Base-by-base conservation (phyloP, 371 early-diverging fungal genomes). In the Lichtheimia hyalospora region DNA sequence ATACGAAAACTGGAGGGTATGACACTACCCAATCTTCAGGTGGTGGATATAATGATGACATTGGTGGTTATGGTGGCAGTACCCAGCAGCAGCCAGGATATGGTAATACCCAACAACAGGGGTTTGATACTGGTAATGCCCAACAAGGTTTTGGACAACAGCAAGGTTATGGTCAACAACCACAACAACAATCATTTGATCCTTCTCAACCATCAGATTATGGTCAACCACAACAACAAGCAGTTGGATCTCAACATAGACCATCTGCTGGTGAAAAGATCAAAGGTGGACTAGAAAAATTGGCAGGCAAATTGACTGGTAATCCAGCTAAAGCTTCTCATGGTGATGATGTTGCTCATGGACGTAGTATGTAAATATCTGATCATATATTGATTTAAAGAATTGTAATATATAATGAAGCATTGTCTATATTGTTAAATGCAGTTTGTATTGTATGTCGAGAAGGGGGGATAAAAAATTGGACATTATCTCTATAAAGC, bases 231-330 rank as follows among this genome's bases (percentile, higher is more conserved):
- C 48, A 8, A 21, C 48, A 46, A 21, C 50, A 50, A n/a, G 14
- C 21, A n/a, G 13, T 34, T 34, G 34, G 34, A 34, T 34, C 53
- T 53, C n/a, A 16, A 18, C 15, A 40, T 51, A 81, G 80, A 40
- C 79, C 84, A 21, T 64, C 62, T 13, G 44, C 58, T 18, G 55
- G 54, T 12, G 68, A 68, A 12, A 64, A 64, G 57, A 53, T 68
- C 50, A 68, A 64, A 44, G 68, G 68, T 14, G 57, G 27, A 5
- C 18, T 64, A 14, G 64, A 64, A 54, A 68, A 61, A 55, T 25
- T 68, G 16, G 46, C 61, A 44, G 68, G 68, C 18, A 63, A 68
- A 44, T 14, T 68, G 1, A 52, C 53, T 5, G 52, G 64, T n/a
- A 57, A 68, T 42, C 51, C 48, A 2, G 16, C 13, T 44, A 57